phyloP scores from a whole-genome alignment of 164 flowering plant species.

The Annona cherimola region DNA sequence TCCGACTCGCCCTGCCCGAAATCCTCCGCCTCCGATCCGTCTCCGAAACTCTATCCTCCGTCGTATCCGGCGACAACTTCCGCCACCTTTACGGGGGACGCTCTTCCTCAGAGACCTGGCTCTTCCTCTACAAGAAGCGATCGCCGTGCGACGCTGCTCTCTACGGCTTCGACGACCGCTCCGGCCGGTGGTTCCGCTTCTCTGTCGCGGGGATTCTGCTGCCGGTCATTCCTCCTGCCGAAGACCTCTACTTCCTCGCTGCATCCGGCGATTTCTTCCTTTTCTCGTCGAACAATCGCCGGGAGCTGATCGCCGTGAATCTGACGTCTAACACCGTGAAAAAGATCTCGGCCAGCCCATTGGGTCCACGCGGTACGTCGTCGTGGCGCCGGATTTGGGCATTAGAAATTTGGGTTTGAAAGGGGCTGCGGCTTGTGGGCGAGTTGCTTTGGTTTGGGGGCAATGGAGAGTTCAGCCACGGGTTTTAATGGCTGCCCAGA shows the following conservation, averaged over 20 bases:
- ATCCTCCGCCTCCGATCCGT: conserved; percentile 34
- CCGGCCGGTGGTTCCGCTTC: conserved; percentile 45
- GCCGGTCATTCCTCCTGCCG: conserved; percentile 28
- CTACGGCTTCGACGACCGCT: conserved; percentile 44
- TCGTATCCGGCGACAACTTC: conserved; percentile 39
- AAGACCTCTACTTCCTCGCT: conserved; percentile 43
- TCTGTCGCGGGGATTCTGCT: conserved; percentile 26
- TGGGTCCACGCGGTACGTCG: conserved; percentile 67
- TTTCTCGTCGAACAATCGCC: conserved; percentile 37
- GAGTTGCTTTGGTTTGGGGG: no score
- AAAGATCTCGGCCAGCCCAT: conserved; percentile 45
- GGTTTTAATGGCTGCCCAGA: no score
- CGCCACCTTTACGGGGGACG: conserved; percentile 27
- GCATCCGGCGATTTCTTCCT: conserved; percentile 45
- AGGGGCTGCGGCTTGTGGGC: no score
- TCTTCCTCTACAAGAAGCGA: conserved; percentile 50
- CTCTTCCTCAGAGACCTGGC: conserved; percentile 36
- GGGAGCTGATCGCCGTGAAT: conserved; percentile 40
- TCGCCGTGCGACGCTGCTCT: conserved; percentile 37
- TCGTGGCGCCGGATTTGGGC: no score
- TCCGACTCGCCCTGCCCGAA: conserved; percentile 46
- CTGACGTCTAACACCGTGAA: conserved; percentile 28
- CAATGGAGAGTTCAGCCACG: no score
- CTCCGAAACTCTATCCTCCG: conserved; percentile 23
- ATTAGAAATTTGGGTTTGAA: no score